phyloP scores from a whole-genome alignment of 139 green algal genomes.

The Edaphochlamys debaryana region DNA sequence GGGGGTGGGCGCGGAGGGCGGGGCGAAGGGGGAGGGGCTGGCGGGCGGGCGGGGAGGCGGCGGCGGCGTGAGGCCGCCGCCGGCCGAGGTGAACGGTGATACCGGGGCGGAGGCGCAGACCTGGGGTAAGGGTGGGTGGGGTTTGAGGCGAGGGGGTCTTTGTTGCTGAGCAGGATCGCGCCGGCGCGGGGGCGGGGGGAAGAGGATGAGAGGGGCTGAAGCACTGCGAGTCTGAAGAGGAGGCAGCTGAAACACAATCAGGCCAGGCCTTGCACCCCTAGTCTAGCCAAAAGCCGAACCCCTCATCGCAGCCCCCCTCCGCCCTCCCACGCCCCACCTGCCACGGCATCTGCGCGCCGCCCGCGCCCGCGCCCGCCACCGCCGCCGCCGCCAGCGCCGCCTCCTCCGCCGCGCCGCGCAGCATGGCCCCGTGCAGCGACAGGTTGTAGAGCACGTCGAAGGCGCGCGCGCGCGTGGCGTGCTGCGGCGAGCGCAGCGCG shows the following conservation, averaged over 20 bases:
- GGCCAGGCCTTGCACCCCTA: too few species aligned
- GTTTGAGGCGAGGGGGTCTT: background rate
- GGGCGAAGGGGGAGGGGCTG: background rate
- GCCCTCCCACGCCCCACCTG: constrained; percentile 35
- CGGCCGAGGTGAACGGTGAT: constrained; percentile 24
- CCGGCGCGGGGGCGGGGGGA: too few species aligned
- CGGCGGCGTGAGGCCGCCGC: background rate
- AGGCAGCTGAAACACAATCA: too few species aligned
- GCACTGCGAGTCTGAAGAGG: too few species aligned
- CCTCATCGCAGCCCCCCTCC: too few species aligned
- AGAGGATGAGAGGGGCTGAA: too few species aligned
- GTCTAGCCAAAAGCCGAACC: too few species aligned
- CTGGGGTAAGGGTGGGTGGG: background rate
- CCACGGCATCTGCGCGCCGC: constrained; percentile 14
- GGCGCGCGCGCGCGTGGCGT: constrained; percentile 48
- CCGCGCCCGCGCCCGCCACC: background rate
- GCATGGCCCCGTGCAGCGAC: constrained; percentile 61
- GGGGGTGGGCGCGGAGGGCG: background rate
- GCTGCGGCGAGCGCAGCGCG: constrained; percentile 43
- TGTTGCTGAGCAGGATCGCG: too few species aligned
- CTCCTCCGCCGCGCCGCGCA: constrained; percentile 36
- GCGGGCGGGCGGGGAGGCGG: background rate
- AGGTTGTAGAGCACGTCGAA: constrained; percentile 87
- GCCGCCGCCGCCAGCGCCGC: constrained; percentile 15
- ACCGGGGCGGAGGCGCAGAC: constrained; percentile 24